A percentile compares a stretch with the other conserved stretches of the same genome.
phyloP scores from a whole-genome alignment of 2,329 filamentous ascomycete species.

The Pseudogymnoascus sp. region DNA sequence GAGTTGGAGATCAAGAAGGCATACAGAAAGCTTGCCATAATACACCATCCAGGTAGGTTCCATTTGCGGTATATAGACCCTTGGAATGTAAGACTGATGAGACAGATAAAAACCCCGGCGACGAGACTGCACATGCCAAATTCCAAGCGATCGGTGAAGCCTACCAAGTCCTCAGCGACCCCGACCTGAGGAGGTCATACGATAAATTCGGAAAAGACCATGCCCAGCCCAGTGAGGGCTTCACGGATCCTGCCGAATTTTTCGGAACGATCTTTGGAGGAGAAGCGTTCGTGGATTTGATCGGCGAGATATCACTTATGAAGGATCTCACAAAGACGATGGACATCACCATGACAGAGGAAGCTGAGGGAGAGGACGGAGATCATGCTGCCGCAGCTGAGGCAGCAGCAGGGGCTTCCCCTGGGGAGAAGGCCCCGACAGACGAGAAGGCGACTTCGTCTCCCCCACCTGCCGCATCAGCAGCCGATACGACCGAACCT shows the following conservation, averaged over 20 bases:
- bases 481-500: slow-evolving; percentile 10
- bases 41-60: slow-evolving; percentile 53
- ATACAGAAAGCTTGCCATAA: slow-evolving; percentile 88
- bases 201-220: slow-evolving; percentile 96
- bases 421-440: slow-evolving; percentile 24
- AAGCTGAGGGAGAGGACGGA: slow-evolving; percentile 53
- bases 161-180: slow-evolving; percentile 76
- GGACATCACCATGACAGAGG: slow-evolving; percentile 86
- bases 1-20: slow-evolving; percentile 96
- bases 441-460: slow-evolving; percentile 31
- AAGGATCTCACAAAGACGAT: slow-evolving; percentile 97
- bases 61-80: background rate
- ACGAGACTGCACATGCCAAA: slow-evolving; percentile 85
- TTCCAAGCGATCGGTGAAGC: slow-evolving; percentile 80
- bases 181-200: slow-evolving; percentile 81
- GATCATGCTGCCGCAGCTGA: slow-evolving; percentile 40
- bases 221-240: slow-evolving; percentile 82
- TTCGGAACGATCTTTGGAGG: slow-evolving; percentile 98
- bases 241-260: slow-evolving; percentile 94
- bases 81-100: slow-evolving; percentile 15
- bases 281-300: slow-evolving; percentile 91
- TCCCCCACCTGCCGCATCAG: slow-evolving; percentile 28
- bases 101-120: slow-evolving; percentile 92
- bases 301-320: slow-evolving; percentile 97
- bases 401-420: slow-evolving; percentile 22